Conservation (phyloP, 352 stramenopile genomes). For the Pythium dissimile region DNA sequence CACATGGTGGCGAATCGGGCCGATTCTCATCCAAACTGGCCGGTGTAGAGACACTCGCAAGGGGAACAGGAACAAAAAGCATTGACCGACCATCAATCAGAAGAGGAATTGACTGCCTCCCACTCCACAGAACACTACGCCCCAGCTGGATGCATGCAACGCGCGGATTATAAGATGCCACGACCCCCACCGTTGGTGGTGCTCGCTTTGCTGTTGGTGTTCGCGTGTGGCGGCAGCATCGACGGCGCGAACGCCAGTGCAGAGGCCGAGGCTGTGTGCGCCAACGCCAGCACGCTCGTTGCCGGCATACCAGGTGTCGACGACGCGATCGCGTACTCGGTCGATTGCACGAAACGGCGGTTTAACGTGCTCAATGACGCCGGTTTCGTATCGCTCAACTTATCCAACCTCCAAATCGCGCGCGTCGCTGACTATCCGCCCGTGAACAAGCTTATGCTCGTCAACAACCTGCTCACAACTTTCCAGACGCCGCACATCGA, state of each 20-base stretch:
- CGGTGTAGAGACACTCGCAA: too few species aligned
- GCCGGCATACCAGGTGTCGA: slow-evolving; percentile 21
- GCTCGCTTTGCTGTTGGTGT: neutral
- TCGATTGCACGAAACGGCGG: slow-evolving; percentile 31
- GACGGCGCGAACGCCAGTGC: neutral
- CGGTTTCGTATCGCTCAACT: slow-evolving; percentile 45
- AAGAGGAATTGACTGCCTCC: too few species aligned
- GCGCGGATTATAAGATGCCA: neutral
- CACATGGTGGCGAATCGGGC: slow-evolving; percentile 4
- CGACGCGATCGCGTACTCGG: slow-evolving; percentile 57
- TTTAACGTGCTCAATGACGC: slow-evolving; percentile 39
- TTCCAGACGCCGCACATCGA: slow-evolving; percentile 38
- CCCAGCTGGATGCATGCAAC: too few species aligned
- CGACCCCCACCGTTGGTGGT: neutral
- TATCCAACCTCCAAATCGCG: slow-evolving; percentile 57
- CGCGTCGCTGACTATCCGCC: slow-evolving; percentile 44
- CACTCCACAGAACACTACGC: too few species aligned
- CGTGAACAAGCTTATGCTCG: slow-evolving; percentile 51
- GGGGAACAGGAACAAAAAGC: too few species aligned
- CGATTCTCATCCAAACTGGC: too few species aligned
- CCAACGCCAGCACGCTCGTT: slow-evolving; percentile 35
- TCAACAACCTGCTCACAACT: slow-evolving; percentile 52
- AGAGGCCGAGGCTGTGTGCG: slow-evolving; percentile 6
- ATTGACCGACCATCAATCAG: too few species aligned
- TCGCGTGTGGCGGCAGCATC: neutral